Conservation (phyloP, 371 early-diverging fungal genomes). For the Funneliformis caledonium region DNA sequence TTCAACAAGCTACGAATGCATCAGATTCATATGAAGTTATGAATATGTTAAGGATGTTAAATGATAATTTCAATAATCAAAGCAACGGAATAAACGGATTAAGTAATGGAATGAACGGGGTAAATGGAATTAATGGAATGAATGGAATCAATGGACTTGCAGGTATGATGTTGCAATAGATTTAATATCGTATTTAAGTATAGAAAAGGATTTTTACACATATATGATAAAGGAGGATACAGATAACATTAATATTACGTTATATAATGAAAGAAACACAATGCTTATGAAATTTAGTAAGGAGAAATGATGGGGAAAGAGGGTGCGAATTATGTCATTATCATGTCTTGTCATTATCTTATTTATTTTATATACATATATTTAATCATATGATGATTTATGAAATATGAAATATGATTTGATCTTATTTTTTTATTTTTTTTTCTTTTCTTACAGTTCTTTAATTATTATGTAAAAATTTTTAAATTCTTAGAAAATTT, state of each 20-base stretch:
- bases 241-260: too few relatives aligned
- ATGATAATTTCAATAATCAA: conserved; percentile 13
- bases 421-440: background rate
- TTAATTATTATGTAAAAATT: too few relatives aligned
- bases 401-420: background rate
- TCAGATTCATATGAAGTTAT: conserved; percentile 79
- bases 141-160: background rate
- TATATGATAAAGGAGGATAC: too few relatives aligned
- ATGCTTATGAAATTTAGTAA: too few relatives aligned
- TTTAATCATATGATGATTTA: too few relatives aligned
- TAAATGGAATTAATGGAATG: background rate
- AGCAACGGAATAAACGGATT: background rate
- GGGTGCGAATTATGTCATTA: background rate
- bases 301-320: background rate
- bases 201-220: too few relatives aligned
- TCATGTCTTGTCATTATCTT: too few relatives aligned
- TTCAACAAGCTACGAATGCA: conserved; percentile 68
- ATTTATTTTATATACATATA: too few relatives aligned
- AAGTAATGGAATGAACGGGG: background rate
- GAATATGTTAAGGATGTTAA: conserved; percentile 64
- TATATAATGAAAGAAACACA: too few relatives aligned
- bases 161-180: background rate
- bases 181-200: too few relatives aligned
- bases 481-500: background rate
- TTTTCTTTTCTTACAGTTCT: background rate